A percentile compares a stretch with the other conserved stretches of the same genome.
phyloP scores from a whole-genome alignment of 2,329 filamentous ascomycete species.

The Sclerotinia spermophila region DNA sequence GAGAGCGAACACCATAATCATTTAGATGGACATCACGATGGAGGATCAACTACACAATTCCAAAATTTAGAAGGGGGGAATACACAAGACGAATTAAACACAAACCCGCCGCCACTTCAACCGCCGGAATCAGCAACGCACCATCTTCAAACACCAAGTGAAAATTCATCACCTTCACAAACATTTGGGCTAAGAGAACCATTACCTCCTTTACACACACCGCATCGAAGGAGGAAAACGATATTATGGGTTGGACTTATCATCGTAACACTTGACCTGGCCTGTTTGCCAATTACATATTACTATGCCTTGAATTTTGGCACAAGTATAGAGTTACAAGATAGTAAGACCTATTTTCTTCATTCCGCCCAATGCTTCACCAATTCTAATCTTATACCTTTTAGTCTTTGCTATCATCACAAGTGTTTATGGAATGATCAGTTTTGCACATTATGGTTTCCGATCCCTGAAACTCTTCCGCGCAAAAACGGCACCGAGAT shows the following conservation, averaged over 20 bases:
- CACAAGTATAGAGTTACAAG: constrained; percentile 28
- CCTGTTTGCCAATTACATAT: constrained; percentile 30
- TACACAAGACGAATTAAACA: not conserved
- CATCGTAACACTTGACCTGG: constrained; percentile 28
- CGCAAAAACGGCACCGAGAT: constrained; percentile 23
- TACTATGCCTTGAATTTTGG: constrained; percentile 33
- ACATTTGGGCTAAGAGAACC: constrained; percentile 20
- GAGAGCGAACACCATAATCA: not conserved
- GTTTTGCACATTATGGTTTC: constrained; percentile 32
- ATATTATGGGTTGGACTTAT: constrained; percentile 24
- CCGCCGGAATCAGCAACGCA: not conserved
- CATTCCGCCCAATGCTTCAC: not conserved
- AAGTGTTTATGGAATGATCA: constrained; percentile 30
- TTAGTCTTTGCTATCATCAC: constrained; percentile 33
- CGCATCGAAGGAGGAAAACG: constrained; percentile 27
- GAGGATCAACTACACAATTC: not conserved
- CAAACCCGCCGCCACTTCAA: not conserved
- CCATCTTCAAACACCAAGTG: constrained; percentile 4
- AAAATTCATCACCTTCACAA: constrained; percentile 2
- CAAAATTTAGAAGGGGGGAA: not conserved
- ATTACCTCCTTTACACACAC: constrained; percentile 29
- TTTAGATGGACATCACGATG: not conserved
- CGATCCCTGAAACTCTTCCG: constrained; percentile 30
- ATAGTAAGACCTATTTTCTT: constrained; percentile 21
- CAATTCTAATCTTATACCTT: not conserved